Base-by-base conservation (phyloP, 306 rosid genomes). In the Ziziphus jujuba region DNA sequence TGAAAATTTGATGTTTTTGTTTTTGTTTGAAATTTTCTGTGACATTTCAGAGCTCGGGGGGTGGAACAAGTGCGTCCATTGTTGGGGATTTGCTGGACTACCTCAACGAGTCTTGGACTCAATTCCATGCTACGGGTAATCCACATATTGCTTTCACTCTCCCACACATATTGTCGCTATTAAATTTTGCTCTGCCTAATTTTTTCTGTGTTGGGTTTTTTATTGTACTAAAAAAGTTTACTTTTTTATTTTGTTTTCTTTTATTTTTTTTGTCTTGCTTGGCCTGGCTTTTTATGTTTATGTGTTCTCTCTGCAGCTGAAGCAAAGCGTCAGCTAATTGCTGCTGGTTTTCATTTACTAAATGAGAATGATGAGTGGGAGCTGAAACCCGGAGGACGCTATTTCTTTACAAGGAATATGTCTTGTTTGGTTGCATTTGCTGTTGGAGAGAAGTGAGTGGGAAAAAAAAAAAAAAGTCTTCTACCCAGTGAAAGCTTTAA, bases 91-190 rank as follows among this genome's bases (percentile, higher is more conserved):
- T 90, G 43, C 90, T 93, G 66, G 85, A 86, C 71, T 93, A 88
- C 66, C 91, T 93, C 49, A 93, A 93, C 73, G 91, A 93, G 40
- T 90, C 97, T 2, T 93, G 98, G 97, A 93, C 98, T 14, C 98
- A 93, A 56, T 93, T 93, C 80, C 96, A 93, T 69, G 96, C 98
- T 58, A 90, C 98, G 7, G 97, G 97, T 84, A 82, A 17, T 59
- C 2, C 17, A 1, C 8, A 10, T 35, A 33, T 59, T 61, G 8
- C 34, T 28, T 16, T 35, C 45, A 7, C 8, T 64, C 20, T 34
- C 23, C 3, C 28, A 1, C 15, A 22, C 34, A 3, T 13, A 11
- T 19, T 15, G 9, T 57, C 47, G 10, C 14, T 10, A 10, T 36
- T 3, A 12, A 22, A 57, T 59, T 21, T 0, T 48, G 19, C 12